A percentile compares a stretch with the other conserved stretches of the same genome.
These are phyloP conservation scores for Entomortierella lignicola DNA, from an alignment of 192 early-diverging fungal species.

Conservation along the genomic window DNA sequence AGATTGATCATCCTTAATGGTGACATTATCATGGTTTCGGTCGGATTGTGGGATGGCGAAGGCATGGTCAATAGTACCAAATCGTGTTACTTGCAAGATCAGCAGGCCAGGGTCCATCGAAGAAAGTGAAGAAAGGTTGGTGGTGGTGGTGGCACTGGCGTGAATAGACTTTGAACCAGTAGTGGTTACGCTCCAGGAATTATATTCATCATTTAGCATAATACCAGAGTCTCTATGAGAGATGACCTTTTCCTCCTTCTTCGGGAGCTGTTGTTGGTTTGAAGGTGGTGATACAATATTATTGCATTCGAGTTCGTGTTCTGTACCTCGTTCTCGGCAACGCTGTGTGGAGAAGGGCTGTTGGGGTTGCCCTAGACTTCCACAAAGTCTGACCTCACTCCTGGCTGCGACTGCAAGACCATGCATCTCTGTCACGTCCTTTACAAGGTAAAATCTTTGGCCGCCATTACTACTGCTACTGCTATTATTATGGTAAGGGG, in stretches of 20 bases:
- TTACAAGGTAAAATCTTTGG: constrained; percentile 29
- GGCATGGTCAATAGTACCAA: constrained; percentile 49
- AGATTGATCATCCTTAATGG: neutral
- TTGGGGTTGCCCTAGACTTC: constrained; percentile 7
- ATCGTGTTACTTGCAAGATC: constrained; percentile 43
- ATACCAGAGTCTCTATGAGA: constrained; percentile 2
- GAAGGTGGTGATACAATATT: neutral
- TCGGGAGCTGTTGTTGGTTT: neutral
- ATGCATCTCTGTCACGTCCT: constrained; percentile 51
- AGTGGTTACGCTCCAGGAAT: neutral
- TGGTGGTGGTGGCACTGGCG: neutral
- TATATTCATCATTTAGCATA: neutral
- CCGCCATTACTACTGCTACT: neutral
- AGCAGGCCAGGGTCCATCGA: constrained; percentile 25
- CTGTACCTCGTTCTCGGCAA: neutral
- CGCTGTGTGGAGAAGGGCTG: constrained; percentile 8
- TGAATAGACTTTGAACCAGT: neutral
- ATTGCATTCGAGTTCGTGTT: neutral
- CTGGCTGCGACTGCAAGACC: constrained; percentile 24
- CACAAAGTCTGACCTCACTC: neutral
- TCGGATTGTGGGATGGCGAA: constrained; percentile 22
- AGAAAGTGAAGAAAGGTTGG: neutral
- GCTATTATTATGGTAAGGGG: neutral
- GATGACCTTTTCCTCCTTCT: neutral
- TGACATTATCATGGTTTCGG: neutral